Evolutionary conservation across 2,329 filamentous ascomycete genomes (phyloP).

Genomic region (Cyphellophora europaea): DNA sequence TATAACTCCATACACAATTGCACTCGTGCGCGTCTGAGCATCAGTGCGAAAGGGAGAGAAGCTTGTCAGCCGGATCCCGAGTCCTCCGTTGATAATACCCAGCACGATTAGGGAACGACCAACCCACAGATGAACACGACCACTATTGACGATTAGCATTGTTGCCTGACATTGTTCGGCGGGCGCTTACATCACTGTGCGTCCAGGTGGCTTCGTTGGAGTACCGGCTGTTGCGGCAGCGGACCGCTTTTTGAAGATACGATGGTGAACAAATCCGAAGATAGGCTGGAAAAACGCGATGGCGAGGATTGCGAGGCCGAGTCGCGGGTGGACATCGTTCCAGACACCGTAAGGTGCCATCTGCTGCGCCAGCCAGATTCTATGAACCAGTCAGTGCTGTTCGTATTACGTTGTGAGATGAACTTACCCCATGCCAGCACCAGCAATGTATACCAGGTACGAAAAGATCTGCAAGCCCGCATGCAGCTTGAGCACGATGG

Average conservation of each 20-base stretch:
- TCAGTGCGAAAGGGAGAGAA: constrained; percentile 23
- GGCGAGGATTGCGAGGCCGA: constrained; percentile 22
- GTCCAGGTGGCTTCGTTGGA: constrained; percentile 12
- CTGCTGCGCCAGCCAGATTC: constrained; percentile 22
- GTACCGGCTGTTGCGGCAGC: constrained; percentile 5
- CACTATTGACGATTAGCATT: too few relatives aligned
- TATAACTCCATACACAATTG: constrained; percentile 42
- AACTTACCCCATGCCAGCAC: constrained; percentile 20
- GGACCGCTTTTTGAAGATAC: constrained; percentile 17
- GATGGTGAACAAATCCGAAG: constrained; percentile 21
- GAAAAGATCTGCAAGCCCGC: constrained; percentile 20
- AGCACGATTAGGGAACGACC: constrained; percentile 37
- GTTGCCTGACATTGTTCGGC: too few relatives aligned
- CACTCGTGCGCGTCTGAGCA: constrained; percentile 22
- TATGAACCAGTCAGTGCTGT: too few relatives aligned
- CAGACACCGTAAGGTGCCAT: constrained; percentile 13
- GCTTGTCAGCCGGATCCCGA: constrained; percentile 41
- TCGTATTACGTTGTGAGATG: too few relatives aligned
- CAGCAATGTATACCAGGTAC: constrained; percentile 21
- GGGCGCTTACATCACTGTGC: too few relatives aligned
- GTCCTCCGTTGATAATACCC: constrained; percentile 45
- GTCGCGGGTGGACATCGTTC: constrained; percentile 21
- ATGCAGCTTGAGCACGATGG: constrained; percentile 19
- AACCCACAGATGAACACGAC: constrained; percentile 51
- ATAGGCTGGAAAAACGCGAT: constrained; percentile 23